These are phyloP conservation scores for Leishmania martiniquensis DNA, from an alignment of 208 protist genomes.

Conservation along the genomic window DNA sequence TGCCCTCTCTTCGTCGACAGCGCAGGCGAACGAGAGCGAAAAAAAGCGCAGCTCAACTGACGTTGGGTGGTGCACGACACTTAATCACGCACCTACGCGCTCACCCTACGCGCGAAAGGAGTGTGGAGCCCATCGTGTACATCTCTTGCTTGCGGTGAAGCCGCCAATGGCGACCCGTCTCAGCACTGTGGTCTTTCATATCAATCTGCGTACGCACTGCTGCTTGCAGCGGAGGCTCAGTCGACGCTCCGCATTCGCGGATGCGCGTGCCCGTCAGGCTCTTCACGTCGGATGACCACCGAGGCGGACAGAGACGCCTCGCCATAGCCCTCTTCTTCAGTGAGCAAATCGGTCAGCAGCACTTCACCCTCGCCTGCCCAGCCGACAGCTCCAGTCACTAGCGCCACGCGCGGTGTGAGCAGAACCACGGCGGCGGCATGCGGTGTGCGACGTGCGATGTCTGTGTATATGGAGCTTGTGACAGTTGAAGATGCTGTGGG, in stretches of 20 bases:
- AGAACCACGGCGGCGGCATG: slow-evolving; percentile 36
- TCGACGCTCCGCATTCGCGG: not conserved
- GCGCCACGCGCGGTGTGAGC: slow-evolving; percentile 57
- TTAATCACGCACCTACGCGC: no score
- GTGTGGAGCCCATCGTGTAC: no score
- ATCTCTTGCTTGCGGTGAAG: no score
- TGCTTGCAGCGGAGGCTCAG: not conserved
- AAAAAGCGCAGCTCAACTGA: no score
- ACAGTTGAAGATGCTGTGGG: not conserved
- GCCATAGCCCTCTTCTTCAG: slow-evolving; percentile 44
- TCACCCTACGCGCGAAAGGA: no score
- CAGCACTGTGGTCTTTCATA: no score
- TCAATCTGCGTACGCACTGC: no score
- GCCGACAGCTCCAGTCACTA: slow-evolving; percentile 51
- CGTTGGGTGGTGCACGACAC: no score
- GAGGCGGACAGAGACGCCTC: slow-evolving; percentile 79
- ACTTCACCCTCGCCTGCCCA: slow-evolving; percentile 72
- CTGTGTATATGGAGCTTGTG: slow-evolving; percentile 30
- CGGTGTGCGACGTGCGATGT: slow-evolving; percentile 16
- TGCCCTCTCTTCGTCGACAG: no score
- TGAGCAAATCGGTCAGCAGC: slow-evolving; percentile 27
- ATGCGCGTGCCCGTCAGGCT: not conserved
- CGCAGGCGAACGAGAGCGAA: no score
- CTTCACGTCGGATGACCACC: slow-evolving; percentile 32
- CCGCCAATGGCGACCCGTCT: no score